Conservation (phyloP, 352 stramenopile species). For the Pythium dissotocum region DNA sequence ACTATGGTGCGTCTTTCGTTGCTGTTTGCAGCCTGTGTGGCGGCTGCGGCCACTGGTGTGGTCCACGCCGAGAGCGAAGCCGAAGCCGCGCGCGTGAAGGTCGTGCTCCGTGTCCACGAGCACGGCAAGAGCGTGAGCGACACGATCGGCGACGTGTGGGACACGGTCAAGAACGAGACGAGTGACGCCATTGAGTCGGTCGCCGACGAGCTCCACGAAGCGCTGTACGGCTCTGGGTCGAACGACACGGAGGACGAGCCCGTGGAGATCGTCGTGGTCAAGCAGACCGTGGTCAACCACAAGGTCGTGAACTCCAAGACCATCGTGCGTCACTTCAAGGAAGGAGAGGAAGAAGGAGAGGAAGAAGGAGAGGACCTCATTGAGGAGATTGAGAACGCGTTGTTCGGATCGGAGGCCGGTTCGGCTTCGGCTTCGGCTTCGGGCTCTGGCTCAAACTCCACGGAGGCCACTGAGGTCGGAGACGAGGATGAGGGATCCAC, state of each 20-base stretch:
- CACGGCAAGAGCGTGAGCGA: constrained; percentile 4
- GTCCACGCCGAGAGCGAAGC: neutral
- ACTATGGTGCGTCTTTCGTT: neutral
- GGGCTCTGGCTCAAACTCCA: no score
- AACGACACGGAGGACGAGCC: neutral
- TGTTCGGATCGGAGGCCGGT: neutral
- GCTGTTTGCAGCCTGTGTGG: neutral
- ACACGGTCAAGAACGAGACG: constrained; percentile 10
- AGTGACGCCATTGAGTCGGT: constrained; percentile 1
- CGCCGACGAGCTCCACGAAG: neutral
- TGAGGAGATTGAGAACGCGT: neutral
- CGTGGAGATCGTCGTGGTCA: neutral
- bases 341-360: neutral
- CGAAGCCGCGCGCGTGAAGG: neutral
- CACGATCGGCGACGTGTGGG: constrained; percentile 2
- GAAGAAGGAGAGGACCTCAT: neutral
- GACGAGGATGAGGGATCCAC: neutral
- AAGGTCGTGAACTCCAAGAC: neutral
- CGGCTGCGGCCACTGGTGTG: neutral
- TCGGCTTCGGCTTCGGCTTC: no score
- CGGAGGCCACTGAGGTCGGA: neutral
- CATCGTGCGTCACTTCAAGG: neutral
- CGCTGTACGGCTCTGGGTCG: constrained; percentile 2
- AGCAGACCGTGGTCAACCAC: neutral
- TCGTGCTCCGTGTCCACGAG: constrained; percentile 7